A percentile compares a stretch with the other conserved stretches of the same genome.
Evolutionary conservation across 805 yeast genomes (phyloP).

Genomic region (Torulaspora microellipsoides): DNA sequence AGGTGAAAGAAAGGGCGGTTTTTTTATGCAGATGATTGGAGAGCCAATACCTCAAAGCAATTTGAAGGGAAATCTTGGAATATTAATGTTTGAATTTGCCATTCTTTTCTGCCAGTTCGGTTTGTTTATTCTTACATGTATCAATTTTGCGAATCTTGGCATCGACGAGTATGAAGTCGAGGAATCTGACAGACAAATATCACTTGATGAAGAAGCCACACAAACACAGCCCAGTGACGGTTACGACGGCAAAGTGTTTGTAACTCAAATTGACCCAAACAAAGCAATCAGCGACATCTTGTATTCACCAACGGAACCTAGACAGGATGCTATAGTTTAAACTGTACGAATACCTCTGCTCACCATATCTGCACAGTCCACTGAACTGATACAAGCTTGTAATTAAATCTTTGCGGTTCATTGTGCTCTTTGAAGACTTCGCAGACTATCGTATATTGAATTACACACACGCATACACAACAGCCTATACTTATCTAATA

Average conservation of each 20-base stretch:
- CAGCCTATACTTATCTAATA: not conserved
- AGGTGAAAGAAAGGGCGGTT: constrained; percentile 36
- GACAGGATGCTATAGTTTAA: not conserved
- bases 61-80: constrained; percentile 32
- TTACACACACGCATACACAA: not conserved
- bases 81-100: constrained; percentile 25
- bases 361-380: too few species aligned
- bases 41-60: constrained; percentile 38
- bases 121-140: constrained; percentile 25
- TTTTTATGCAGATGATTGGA: constrained; percentile 45
- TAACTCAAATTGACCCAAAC: constrained; percentile 37
- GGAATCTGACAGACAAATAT: constrained; percentile 7
- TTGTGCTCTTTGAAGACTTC: too few species aligned
- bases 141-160: constrained; percentile 25
- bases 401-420: too few species aligned
- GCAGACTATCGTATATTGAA: too few species aligned
- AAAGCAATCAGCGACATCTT: constrained; percentile 24
- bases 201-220: constrained; percentile 5
- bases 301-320: constrained; percentile 12
- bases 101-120: constrained; percentile 28
- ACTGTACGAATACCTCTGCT: too few species aligned
- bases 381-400: too few species aligned
- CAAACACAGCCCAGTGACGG: constrained; percentile 37
- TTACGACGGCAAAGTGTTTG: constrained; percentile 39
- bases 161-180: constrained; percentile 10